These are phyloP conservation scores for Centella asiatica DNA, from an alignment of 129 eudicot species.

Conservation along the genomic window DNA sequence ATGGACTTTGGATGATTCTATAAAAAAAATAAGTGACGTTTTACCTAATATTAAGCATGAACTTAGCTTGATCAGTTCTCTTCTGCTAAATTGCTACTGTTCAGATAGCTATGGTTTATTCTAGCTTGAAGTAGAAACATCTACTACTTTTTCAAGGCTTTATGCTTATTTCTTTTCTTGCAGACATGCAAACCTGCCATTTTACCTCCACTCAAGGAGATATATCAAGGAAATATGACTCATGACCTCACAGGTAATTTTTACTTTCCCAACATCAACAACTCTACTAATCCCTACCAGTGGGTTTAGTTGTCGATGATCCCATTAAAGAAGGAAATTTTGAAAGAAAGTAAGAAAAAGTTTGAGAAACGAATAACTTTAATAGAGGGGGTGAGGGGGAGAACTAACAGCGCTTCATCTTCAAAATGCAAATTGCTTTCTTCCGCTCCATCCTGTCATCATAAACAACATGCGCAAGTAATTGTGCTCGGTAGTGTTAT, in stretches of 20 bases:
- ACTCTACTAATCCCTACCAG: not conserved
- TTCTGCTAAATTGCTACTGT: not conserved
- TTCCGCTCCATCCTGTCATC: no score
- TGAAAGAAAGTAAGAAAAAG: no score
- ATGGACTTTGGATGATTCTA: not conserved
- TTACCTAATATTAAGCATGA: not conserved
- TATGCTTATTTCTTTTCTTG: conserved; percentile 10
- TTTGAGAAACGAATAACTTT: no score
- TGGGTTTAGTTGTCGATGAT: not conserved
- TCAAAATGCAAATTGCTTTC: no score
- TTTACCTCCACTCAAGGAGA: conserved; percentile 77
- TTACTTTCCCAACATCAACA: no score
- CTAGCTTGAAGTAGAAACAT: not conserved
- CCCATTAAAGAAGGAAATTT: no score
- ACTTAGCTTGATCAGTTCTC: not conserved
- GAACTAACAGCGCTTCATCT: no score
- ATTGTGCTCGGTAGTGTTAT: no score
- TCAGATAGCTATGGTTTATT: not conserved
- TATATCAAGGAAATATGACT: conserved; percentile 69
- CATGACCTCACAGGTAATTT: conserved; percentile 55
- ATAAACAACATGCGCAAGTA: no score
- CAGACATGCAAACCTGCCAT: conserved; percentile 89
- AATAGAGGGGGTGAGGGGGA: no score
- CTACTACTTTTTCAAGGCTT: not conserved
- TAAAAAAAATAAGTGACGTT: not conserved